Evolutionary conservation across 257 asterid species (phyloP).

Genomic region (Rhazya stricta): DNA sequence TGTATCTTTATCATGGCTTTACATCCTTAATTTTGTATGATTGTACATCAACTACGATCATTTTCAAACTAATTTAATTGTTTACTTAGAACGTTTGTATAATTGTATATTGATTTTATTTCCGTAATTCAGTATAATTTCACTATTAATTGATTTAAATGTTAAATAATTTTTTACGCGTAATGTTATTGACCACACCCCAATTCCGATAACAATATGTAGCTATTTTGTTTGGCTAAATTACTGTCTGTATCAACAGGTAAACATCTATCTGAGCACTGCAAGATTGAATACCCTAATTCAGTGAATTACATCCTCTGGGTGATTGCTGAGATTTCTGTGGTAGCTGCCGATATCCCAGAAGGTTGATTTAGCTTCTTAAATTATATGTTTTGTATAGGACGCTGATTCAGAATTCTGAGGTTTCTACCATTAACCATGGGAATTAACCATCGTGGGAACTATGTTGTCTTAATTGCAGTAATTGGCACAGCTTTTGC

Average conservation of each 20-base stretch:
- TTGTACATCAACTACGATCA: no score
- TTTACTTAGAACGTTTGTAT: no score
- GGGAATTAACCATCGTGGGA: no score
- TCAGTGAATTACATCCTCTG: conserved; percentile 66
- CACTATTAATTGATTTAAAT: no score
- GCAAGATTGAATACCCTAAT: conserved; percentile 68
- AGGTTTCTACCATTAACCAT: not conserved
- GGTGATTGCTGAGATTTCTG: conserved; percentile 86
- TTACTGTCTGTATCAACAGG: conserved; percentile 33
- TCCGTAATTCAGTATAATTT: no score
- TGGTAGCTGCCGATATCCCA: conserved; percentile 94
- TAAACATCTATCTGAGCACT: conserved; percentile 84
- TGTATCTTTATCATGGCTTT: no score
- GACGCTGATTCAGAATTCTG: not conserved
- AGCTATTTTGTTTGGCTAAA: conserved; percentile 9
- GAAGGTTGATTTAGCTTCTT: conserved; percentile 49
- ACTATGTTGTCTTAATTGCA: conserved; percentile 9
- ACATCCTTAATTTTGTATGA: no score
- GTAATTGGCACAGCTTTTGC: conserved; percentile 98
- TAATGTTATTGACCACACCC: not conserved
- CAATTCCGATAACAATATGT: conserved; percentile 35
- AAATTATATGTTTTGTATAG: not conserved
- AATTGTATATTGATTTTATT: no score
- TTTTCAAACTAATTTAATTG: no score
- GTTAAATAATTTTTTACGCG: no score